These are phyloP conservation scores for Lantana camara DNA, from an alignment of 257 asterid species.

Conservation along the genomic window DNA sequence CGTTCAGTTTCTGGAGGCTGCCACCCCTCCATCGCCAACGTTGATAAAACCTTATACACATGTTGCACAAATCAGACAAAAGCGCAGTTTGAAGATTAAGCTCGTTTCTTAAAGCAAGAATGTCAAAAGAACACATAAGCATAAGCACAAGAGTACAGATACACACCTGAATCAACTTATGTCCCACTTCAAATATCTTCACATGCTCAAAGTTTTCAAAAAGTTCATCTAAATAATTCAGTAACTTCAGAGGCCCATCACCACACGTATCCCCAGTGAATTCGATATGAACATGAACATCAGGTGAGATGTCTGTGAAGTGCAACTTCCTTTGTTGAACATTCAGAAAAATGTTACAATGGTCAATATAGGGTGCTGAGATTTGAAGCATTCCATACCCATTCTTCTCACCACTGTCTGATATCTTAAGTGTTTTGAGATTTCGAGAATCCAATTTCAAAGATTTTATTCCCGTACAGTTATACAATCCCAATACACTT, in stretches of 20 bases:
- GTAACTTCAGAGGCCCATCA: neutral
- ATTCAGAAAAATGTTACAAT: no score
- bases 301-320: neutral
- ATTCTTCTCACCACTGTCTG: no score
- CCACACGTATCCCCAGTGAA: neutral
- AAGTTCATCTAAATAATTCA: neutral
- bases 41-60: conserved; percentile 4
- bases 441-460: no score
- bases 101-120: no score
- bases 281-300: neutral
- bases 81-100: no score
- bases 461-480: no score
- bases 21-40: conserved; percentile 12
- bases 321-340: neutral
- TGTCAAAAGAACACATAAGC: no score
- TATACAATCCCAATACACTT: no score
- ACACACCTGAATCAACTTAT: conserved; percentile 4
- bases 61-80: neutral
- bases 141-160: neutral
- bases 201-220: neutral
- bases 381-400: no score
- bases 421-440: no score
- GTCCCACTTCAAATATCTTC: conserved; percentile 7
- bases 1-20: conserved; percentile 3
- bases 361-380: no score